Evolutionary conservation across 2,329 filamentous ascomycete species (phyloP), one percentile per base, ranked within the genome.

Genomic region (Fusarium compactum): DNA sequence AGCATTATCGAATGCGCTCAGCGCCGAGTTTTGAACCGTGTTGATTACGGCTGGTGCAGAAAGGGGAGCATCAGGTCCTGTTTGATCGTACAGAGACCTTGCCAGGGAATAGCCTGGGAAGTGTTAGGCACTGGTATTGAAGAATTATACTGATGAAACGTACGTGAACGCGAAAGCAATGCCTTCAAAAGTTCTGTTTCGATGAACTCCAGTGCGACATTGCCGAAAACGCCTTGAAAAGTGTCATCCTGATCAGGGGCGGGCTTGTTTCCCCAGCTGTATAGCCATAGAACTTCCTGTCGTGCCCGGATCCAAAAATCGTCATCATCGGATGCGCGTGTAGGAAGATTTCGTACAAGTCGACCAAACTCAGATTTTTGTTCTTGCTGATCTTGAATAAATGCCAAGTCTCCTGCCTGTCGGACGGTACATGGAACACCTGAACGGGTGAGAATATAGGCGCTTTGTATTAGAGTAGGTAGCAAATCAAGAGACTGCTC

Each of bases 1-100:
- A 5, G 93, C 92, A 76, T 93, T 93, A 75, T 96, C 93, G 76
- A 94, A 96, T 6, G 91, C 87, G 57, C 87, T 85, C 82, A 94
- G 86, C 2, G 91, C 90, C 48, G 89, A 85, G 2, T 84, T 83
- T 44, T 92, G 81, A 11, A 94, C 82, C 2, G 89, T 87, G 7
- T 88, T 85, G 74, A 89, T 87, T 3, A 93, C 80, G 9, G 84
- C 77, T 5, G 85, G 78, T 5, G 77, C 74, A 4, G 85, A 74
- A 5, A 93, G 81, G 7, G 86, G 85, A 6, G 77, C 79, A 20
- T 87, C 82, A 3, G 80, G 76, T 0, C 83, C 80, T 27, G 85
- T 82, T 71, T 55, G 48, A n/a, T 90, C 86, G 54, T 90, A 89
- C 18, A 94, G 82, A 30, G 88, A 89, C 55, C 84, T 83, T 16